Evolutionary conservation across 768 basidiomycete species (phyloP).

Genomic region (Holtermannia corniformis): DNA sequence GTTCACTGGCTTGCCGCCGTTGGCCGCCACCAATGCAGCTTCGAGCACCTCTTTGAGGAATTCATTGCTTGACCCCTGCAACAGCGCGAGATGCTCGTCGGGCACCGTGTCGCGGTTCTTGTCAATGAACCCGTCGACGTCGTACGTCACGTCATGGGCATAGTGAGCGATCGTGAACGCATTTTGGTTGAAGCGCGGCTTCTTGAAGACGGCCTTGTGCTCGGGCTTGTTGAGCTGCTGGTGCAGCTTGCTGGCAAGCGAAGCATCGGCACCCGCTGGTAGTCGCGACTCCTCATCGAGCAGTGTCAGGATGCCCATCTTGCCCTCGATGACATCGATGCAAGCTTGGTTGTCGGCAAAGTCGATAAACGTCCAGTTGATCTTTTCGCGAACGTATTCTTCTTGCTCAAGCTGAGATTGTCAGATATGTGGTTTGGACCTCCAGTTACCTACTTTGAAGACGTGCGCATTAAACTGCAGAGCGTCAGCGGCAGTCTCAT

Average conservation of each 20-base stretch:
- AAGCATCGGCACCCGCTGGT: slow-evolving; percentile 81
- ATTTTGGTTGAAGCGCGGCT: slow-evolving; percentile 95
- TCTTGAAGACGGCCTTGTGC: slow-evolving; percentile 86
- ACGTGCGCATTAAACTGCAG: slow-evolving; percentile 97
- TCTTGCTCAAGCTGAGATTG: slow-evolving; percentile 94
- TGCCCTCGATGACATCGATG: slow-evolving; percentile 97
- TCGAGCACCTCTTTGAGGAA: slow-evolving; percentile 95
- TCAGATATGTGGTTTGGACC: neutral
- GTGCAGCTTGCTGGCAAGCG: slow-evolving; percentile 87
- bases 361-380: slow-evolving; percentile 99
- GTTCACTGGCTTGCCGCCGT: slow-evolving; percentile 59
- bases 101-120: slow-evolving; percentile 99
- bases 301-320: slow-evolving; percentile 83
- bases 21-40: slow-evolving; percentile 64
- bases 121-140: slow-evolving; percentile 95
- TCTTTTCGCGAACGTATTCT: slow-evolving; percentile 95
- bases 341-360: slow-evolving; percentile 98
- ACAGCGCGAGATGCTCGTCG: slow-evolving; percentile 87
- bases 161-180: slow-evolving; percentile 98
- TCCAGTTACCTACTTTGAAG: slow-evolving; percentile 29
- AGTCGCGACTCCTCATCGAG: slow-evolving; percentile 97
- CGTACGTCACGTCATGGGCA: slow-evolving; percentile 95
- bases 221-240: slow-evolving; percentile 73
- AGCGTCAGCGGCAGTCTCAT: neutral
- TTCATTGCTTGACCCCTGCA: slow-evolving; percentile 75